Evolutionary conservation across 1,284 basidiomycete genomes (phyloP).

Genomic region (Ganoderma leucocontextum): DNA sequence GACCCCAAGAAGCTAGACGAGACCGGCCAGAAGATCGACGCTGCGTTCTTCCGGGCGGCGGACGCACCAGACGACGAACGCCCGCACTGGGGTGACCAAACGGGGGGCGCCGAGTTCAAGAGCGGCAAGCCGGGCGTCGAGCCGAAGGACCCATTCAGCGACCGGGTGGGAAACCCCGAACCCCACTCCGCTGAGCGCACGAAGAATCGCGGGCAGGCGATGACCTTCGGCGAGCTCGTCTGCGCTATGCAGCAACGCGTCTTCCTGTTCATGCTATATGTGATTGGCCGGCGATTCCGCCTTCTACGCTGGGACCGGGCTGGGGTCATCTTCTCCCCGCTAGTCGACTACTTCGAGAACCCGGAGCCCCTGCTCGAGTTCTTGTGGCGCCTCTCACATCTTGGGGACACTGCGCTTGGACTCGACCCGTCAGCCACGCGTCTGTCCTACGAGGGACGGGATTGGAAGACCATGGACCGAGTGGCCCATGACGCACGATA

Average conservation of each 20-base stretch:
- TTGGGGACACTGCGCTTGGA: slow-evolving; percentile 4
- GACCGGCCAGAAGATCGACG: slow-evolving; percentile 4
- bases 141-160: not conserved
- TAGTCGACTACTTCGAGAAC: slow-evolving; percentile 15
- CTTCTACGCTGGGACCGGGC: slow-evolving; percentile 22
- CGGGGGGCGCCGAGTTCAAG: slow-evolving; percentile 7
- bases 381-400: slow-evolving; percentile 13
- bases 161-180: not conserved
- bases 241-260: slow-evolving; percentile 16
- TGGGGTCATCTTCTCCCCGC: slow-evolving; percentile 8
- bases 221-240: not conserved
- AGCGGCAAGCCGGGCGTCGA: not conserved
- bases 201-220: not conserved
- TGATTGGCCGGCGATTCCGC: slow-evolving; percentile 12
- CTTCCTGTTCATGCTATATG: slow-evolving; percentile 11
- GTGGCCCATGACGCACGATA: not conserved
- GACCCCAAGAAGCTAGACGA: not conserved
- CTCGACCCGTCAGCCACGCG: slow-evolving; percentile 16
- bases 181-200: not conserved
- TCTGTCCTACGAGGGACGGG: not conserved
- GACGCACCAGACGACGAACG: not conserved
- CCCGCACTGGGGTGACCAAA: not conserved
- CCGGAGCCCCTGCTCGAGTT: slow-evolving; percentile 10
- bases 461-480: not conserved
- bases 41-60: not conserved